Evolutionary conservation across 306 rosid genomes (phyloP).

Genomic region (Vicia sativa): DNA sequence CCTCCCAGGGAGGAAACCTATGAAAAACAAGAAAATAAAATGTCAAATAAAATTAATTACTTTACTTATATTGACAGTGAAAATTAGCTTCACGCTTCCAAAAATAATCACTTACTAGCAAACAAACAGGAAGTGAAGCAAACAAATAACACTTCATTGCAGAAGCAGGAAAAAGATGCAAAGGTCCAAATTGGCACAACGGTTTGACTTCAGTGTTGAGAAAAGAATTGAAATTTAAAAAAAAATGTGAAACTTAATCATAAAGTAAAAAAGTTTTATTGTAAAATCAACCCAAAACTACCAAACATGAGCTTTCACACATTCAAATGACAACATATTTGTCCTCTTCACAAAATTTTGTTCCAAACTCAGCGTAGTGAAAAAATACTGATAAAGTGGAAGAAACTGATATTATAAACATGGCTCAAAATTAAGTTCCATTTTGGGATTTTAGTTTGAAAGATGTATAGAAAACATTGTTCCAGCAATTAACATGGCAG

Average conservation of each 20-base stretch:
- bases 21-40: constrained; percentile 1
- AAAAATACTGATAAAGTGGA: neutral
- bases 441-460: neutral
- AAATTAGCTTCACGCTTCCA: neutral
- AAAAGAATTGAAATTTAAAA: too few species aligned
- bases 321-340: too few species aligned
- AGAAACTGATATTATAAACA: neutral
- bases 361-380: too few species aligned
- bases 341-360: too few species aligned
- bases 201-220: too few species aligned
- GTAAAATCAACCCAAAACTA: too few species aligned
- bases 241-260: too few species aligned
- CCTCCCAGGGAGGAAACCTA: constrained; percentile 1
- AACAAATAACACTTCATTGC: constrained; percentile 6
- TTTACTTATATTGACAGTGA: neutral
- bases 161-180: neutral
- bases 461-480: constrained; percentile 3
- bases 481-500: constrained; percentile 5
- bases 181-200: too few species aligned
- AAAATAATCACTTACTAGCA: neutral
- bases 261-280: too few species aligned
- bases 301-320: too few species aligned
- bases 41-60: neutral
- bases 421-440: constrained; percentile 4
- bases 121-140: neutral